Evolutionary conservation across 2,329 filamentous ascomycete species (phyloP), one percentile per base, ranked within the genome.

Genomic region (Herpomyces periplanetae): DNA sequence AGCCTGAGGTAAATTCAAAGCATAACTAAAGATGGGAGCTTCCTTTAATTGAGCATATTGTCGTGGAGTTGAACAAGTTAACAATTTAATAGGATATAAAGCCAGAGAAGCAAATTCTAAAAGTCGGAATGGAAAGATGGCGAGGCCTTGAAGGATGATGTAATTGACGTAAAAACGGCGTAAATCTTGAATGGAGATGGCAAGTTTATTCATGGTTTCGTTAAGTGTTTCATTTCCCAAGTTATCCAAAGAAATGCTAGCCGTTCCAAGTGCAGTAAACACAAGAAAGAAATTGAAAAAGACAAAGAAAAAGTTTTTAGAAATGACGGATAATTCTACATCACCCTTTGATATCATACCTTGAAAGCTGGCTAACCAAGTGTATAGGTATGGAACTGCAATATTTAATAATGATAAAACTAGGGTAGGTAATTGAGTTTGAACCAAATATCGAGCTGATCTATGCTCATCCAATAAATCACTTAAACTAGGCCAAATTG

Each of bases 251-350:
- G 87, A 65, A 20, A 60, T 55, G 15, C 62, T 56, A 2, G 56
- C 68, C 3, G 71, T 69, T 20, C 64, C 65, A 17, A 85, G 65
- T 11, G 80, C 51, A 1, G 75, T 84, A 35, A 91, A 88, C 17
- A 91, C 55, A 19, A 91, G 52, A 40, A 96, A 96, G 22, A 91
- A 68, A 40, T 96, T 96, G 52, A 96, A 91, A 39, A 96, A 96
- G 5, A 65, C 73, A 35, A 96, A 96, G 47, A 91, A 87, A 42
- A 91, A 96, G 38, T 91, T 96, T 43, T 96, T 96, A 20, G 69
- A 87, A 27, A 96, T 75, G 17, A 84, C 49, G 0, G 80, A 91
- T 4, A 96, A 48, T 37, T 91, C 80, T 10, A 96, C 60, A 25
- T 96, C 80, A 17, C 69, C 69, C 29, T 71, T 66, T 1, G 80